These are phyloP conservation scores for Leptodontidium sp. DNA, from an alignment of 2,329 filamentous ascomycete species.

Conservation along the genomic window DNA sequence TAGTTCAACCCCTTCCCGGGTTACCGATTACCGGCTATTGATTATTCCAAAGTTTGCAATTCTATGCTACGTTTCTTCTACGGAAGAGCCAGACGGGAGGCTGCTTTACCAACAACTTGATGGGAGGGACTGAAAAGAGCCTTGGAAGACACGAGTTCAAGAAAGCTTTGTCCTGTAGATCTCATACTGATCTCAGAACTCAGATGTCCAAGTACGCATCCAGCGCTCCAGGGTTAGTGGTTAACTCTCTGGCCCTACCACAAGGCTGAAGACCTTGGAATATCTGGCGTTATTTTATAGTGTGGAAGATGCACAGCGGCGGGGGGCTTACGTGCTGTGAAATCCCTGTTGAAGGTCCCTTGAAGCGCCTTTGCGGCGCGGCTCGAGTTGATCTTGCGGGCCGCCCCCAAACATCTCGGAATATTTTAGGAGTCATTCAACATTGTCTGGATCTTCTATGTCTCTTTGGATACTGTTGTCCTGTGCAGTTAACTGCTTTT, in stretches of 20 bases:
- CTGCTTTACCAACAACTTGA: background rate
- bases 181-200: background rate
- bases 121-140: background rate
- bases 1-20: background rate
- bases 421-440: no score
- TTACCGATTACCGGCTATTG: background rate
- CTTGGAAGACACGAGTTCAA: background rate
- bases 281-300: conserved; percentile 13
- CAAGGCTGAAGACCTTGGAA: conserved; percentile 18
- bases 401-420: background rate
- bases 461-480: no score
- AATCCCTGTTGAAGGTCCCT: conserved; percentile 9
- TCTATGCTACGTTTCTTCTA: background rate
- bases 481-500: no score
- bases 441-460: no score
- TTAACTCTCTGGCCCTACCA: background rate
- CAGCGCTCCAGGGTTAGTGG: background rate
- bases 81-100: background rate
- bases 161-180: background rate
- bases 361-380: conserved; percentile 8
- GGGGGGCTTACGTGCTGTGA: conserved; percentile 10
- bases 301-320: conserved; percentile 15
- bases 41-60: conserved; percentile 6
- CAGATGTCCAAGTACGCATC: background rate
- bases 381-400: conserved; percentile 3